These are phyloP conservation scores for Irpex sp. DNA, from an alignment of 1,284 basidiomycete species.

Conservation along the genomic window DNA sequence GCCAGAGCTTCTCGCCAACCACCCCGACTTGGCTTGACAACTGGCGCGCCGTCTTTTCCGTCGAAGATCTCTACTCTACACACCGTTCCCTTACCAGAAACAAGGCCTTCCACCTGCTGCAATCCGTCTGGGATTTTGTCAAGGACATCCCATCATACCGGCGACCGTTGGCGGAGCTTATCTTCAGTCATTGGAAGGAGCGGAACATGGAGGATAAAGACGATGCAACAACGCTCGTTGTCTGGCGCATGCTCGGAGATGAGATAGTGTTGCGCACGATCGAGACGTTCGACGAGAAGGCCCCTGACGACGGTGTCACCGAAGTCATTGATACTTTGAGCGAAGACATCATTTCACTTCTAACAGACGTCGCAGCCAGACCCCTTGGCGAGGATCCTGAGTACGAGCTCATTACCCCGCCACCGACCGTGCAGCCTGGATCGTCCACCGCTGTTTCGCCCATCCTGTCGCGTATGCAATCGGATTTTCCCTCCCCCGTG, in stretches of 20 bases:
- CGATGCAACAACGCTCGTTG: constrained; percentile 38
- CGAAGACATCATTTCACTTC: constrained; percentile 18
- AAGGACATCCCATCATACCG: constrained; percentile 67
- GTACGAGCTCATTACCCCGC: constrained; percentile 7
- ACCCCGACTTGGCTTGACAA: constrained; percentile 64
- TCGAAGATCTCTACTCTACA: constrained; percentile 41
- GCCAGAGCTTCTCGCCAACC: constrained; percentile 64
- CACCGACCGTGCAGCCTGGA: constrained; percentile 5
- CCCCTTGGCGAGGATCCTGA: constrained; percentile 19
- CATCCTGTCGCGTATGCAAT: constrained; percentile 50
- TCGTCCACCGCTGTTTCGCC: constrained; percentile 37
- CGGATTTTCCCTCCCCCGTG: constrained; percentile 37
- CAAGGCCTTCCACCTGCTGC: constrained; percentile 51
- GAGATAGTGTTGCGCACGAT: constrained; percentile 52
- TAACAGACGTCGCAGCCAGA: constrained; percentile 16
- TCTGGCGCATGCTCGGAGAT: constrained; percentile 63
- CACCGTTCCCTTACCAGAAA: constrained; percentile 51
- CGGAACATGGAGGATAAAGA: constrained; percentile 32
- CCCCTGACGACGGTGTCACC: constrained; percentile 5
- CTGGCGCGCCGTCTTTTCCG: constrained; percentile 57
- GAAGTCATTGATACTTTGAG: constrained; percentile 11
- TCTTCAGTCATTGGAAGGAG: constrained; percentile 49
- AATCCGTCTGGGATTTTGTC: constrained; percentile 56
- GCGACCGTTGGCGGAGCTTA: constrained; percentile 52
- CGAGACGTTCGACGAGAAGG: constrained; percentile 26